Evolutionary conservation across 2,329 filamentous ascomycete genomes (phyloP), one percentile per base, ranked within the genome.

Genomic region (Colletotrichum cereale): DNA sequence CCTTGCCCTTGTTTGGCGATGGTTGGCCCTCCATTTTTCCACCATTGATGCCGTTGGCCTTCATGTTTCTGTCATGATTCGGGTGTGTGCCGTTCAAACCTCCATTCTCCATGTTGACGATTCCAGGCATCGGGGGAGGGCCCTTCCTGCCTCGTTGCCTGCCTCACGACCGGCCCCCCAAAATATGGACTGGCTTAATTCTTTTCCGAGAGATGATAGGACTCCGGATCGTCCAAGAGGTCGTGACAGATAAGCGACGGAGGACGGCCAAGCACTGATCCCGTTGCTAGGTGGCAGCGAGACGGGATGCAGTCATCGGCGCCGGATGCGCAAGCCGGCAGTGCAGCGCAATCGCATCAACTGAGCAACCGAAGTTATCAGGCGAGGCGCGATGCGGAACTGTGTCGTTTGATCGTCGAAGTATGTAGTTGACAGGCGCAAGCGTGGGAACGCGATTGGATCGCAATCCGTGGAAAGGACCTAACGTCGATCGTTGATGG

Each of bases 31-130:
- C 76, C 50, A 72, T 65, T 62, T 76, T 67, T 40, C 76, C 80
- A 68, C 84, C 84, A 76, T 86, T 84, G 74, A 82, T 74, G 52
- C 83, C 85, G 74, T 87, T 87, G 64, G 78, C 75, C 73, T 79
- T 80, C 56, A 77, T 69, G 73, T 86, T 83, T 84, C 86, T 86
- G 77, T 89, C 86, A 79, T 89, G 86, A 78, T 89, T 87, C 76
- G 85, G 86, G 78, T 84, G 86, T 77, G 83, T 82, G 75, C 86
- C 86, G 77, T 86, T 86, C 78, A 84, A 84, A 78, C 80, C 82
- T 80, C 86, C 86, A 81, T 85, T 84, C 75, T 89, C 86, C 86
- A 88, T 89, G 76, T 83, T 85, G 82, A 87, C 82, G 76, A 83
- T 78, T 76, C 86, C 85, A 74, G 87, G 86, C 87, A 88, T 88